A percentile compares a stretch with the other conserved stretches of the same genome.
Conservation (phyloP, 345 rosid species). For the Eucalyptus victrix region DNA sequence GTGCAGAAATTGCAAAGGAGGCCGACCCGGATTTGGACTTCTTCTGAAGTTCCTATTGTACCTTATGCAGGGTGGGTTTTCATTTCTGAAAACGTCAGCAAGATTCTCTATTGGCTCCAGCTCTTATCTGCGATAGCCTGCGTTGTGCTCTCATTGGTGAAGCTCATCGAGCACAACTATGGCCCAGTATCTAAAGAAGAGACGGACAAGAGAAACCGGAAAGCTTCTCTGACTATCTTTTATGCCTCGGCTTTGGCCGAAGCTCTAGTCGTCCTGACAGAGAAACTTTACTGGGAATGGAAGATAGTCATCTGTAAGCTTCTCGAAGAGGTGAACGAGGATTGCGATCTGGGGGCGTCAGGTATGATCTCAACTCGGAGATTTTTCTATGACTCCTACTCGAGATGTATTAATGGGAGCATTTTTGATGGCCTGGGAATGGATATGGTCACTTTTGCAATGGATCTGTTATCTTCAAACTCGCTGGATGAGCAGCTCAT, state of each 20-base stretch:
- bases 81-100: background rate
- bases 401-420: constrained; percentile 63
- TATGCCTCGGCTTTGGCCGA: background rate
- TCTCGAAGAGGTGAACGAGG: background rate
- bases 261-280: background rate
- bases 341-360: constrained; percentile 7
- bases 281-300: background rate
- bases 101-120: background rate
- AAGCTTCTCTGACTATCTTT: background rate
- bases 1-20: background rate
- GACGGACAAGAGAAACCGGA: background rate
- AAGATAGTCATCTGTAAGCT: background rate
- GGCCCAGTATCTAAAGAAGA: background rate
- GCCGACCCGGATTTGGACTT: background rate
- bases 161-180: background rate
- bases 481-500: constrained; percentile 73
- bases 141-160: background rate
- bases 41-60: background rate
- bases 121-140: background rate
- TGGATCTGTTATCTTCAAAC: constrained; percentile 56
- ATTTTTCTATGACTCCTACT: constrained; percentile 80
- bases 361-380: constrained; percentile 37
- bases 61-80: background rate
- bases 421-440: constrained; percentile 72
- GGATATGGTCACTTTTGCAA: constrained; percentile 66